These are phyloP conservation scores for Candida ortonii DNA, from an alignment of 805 yeast species.

Conservation along the genomic window DNA sequence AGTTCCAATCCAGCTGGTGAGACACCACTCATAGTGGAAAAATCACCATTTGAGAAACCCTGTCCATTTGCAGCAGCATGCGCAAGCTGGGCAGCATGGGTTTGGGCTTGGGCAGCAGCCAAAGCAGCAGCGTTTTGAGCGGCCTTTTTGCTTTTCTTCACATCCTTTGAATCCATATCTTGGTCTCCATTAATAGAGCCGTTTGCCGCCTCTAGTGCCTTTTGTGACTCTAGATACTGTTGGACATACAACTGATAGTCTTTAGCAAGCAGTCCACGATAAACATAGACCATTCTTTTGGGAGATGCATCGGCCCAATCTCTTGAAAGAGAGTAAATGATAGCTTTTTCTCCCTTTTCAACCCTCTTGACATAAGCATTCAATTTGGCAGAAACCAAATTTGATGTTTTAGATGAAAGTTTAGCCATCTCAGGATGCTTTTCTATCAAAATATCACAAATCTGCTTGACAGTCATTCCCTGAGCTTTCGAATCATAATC, in stretches of 20 bases:
- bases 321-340: constrained; percentile 72
- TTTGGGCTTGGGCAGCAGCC: constrained; percentile 17
- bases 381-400: constrained; percentile 75
- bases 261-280: constrained; percentile 72
- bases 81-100: constrained; percentile 15
- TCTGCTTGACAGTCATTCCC: constrained; percentile 89
- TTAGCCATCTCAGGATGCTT: constrained; percentile 84
- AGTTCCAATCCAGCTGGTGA: constrained; percentile 31
- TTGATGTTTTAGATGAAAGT: constrained; percentile 75
- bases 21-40: constrained; percentile 19
- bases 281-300: constrained; percentile 83
- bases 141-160: constrained; percentile 18
- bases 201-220: constrained; percentile 28
- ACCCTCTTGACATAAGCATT: constrained; percentile 84
- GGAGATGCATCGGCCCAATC: constrained; percentile 93
- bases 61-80: constrained; percentile 13
- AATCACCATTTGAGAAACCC: constrained; percentile 8
- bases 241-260: constrained; percentile 74
- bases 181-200: constrained; percentile 6
- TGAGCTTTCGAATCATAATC: constrained; percentile 65
- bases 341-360: constrained; percentile 74
- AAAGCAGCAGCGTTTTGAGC: constrained; percentile 14
- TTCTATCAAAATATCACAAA: constrained; percentile 71
- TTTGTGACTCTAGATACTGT: constrained; percentile 55
- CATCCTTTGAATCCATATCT: constrained; percentile 17